Percentiles rank a stretch among this genome's conserved stretches.
Conservation (phyloP, 2,329 filamentous ascomycete species). For the Rutstroemia sp. region DNA sequence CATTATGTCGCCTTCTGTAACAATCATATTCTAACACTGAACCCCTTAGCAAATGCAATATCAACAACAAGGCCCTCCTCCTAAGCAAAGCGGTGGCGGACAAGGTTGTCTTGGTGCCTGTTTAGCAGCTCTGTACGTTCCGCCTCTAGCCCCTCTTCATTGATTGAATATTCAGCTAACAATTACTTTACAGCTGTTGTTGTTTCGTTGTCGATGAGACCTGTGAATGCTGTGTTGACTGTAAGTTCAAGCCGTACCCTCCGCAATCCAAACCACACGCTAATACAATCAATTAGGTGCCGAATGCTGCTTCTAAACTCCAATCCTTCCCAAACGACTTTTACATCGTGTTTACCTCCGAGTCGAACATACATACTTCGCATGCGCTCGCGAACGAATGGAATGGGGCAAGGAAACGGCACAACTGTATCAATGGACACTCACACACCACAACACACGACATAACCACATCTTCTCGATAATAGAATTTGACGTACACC, state of each 20-base stretch:
- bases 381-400: no score
- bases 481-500: no score
- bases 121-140: constrained; percentile 34
- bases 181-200: constrained; percentile 32
- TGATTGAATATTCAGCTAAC: neutral
- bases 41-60: constrained; percentile 37
- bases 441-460: no score
- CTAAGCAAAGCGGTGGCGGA: constrained; percentile 31
- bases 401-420: no score
- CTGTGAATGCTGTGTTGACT: constrained; percentile 43
- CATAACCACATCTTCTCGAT: no score
- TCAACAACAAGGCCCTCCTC: constrained; percentile 33
- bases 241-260: constrained; percentile 22
- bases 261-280: neutral
- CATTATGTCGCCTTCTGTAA: neutral
- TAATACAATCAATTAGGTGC: neutral
- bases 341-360: neutral
- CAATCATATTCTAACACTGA: constrained; percentile 15
- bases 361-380: no score
- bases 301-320: neutral
- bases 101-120: constrained; percentile 39
- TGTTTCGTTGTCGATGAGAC: constrained; percentile 45
- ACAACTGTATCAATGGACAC: no score
- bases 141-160: neutral
- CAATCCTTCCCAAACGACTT: neutral